Conservation (phyloP, 345 rosid genomes). For the Angophora floribunda region DNA sequence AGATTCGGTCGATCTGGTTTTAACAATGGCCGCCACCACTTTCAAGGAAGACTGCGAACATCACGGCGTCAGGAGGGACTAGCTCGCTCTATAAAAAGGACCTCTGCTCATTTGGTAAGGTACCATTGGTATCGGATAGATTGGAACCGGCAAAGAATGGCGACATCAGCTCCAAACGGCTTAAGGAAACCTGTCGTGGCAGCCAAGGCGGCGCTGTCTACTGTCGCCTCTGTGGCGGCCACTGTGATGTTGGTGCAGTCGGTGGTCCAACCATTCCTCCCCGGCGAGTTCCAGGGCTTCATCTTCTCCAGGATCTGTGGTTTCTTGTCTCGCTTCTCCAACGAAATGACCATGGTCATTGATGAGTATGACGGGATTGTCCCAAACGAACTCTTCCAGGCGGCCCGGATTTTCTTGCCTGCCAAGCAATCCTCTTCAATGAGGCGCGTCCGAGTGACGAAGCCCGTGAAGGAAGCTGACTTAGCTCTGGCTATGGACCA, state of each 20-base stretch:
- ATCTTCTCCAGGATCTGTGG: constrained; percentile 9
- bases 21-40: no score
- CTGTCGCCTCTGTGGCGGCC: constrained; percentile 44
- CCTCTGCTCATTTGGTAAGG: no score
- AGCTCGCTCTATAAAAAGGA: no score
- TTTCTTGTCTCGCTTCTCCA: constrained; percentile 26
- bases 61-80: no score
- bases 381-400: constrained; percentile 33
- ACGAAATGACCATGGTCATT: constrained; percentile 32
- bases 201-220: constrained; percentile 38
- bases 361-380: constrained; percentile 32
- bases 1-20: no score
- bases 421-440: constrained; percentile 23
- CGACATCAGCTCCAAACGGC: no score
- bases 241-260: constrained; percentile 45
- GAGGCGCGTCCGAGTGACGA: constrained; percentile 29
- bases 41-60: no score
- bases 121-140: no score
- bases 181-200: neutral
- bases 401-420: constrained; percentile 31
- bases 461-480: constrained; percentile 41
- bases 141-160: no score
- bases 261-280: constrained; percentile 21
- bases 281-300: constrained; percentile 12
- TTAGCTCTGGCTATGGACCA: constrained; percentile 30